These are phyloP conservation scores for Globisporangium megalacanthum DNA, from an alignment of 352 stramenopile species.

Conservation along the genomic window DNA sequence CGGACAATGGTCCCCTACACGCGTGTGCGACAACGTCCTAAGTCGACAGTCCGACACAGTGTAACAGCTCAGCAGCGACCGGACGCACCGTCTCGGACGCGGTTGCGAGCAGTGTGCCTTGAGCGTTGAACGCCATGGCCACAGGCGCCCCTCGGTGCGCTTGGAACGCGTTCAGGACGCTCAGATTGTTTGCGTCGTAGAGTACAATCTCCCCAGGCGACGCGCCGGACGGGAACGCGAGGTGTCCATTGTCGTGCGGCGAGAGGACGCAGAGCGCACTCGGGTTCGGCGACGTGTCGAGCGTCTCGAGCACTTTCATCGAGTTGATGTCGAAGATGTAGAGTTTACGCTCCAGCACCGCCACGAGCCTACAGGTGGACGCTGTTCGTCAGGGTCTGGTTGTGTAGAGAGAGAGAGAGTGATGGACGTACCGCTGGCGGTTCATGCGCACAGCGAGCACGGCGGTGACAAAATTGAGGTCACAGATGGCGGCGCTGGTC, in stretches of 20 bases:
- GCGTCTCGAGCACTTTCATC: constrained; percentile 91
- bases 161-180: constrained; percentile 89
- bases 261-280: constrained; percentile 81
- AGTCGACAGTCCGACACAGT: too few relatives aligned
- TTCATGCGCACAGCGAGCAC: constrained; percentile 91
- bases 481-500: constrained; percentile 85
- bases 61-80: background rate
- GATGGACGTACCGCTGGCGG: constrained; percentile 55
- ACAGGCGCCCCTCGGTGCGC: constrained; percentile 84
- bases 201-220: constrained; percentile 87
- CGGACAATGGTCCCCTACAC: constrained; percentile 94
- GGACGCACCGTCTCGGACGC: constrained; percentile 82
- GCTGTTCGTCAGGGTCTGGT: background rate
- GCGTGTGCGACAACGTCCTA: background rate
- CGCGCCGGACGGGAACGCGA: constrained; percentile 80
- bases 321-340: constrained; percentile 94
- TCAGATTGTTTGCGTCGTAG: constrained; percentile 90
- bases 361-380: constrained; percentile 41
- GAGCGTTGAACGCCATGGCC: constrained; percentile 84
- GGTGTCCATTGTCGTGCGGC: constrained; percentile 78
- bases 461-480: constrained; percentile 89
- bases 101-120: constrained; percentile 85
- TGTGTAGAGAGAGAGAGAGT: too few relatives aligned
- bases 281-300: constrained; percentile 87
- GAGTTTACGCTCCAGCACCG: constrained; percentile 85